Conservation (phyloP, 169 alveolate genomes). For the Blepharisma undulans region DNA sequence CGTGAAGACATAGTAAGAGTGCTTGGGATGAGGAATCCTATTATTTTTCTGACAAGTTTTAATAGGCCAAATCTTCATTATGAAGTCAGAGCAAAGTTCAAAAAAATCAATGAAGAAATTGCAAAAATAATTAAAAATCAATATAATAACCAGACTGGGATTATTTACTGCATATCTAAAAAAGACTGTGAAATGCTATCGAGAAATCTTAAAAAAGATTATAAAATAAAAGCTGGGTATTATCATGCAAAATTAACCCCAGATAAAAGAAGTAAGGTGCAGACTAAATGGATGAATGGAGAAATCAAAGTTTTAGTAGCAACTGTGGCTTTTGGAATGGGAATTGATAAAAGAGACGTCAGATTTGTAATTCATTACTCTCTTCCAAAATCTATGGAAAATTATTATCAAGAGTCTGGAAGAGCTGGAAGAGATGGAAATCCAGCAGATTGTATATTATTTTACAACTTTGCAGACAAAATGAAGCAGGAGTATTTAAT, state of each 20-base stretch:
- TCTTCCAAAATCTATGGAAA: slow-evolving; percentile 96
- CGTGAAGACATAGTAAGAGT: slow-evolving; percentile 90
- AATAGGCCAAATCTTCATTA: slow-evolving; percentile 91
- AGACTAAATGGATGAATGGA: slow-evolving; percentile 92
- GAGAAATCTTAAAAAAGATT: slow-evolving; percentile 75
- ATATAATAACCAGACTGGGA: slow-evolving; percentile 80
- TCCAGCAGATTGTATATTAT: slow-evolving; percentile 75
- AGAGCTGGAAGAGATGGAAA: slow-evolving; percentile 99
- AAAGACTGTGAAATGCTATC: slow-evolving; percentile 94
- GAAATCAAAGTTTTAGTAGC: slow-evolving; percentile 94
- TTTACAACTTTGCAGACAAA: slow-evolving; percentile 75
- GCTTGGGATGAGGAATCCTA: slow-evolving; percentile 79
- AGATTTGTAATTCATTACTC: slow-evolving; percentile 97
- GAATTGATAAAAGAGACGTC: slow-evolving; percentile 97
- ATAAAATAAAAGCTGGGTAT: slow-evolving; percentile 74
- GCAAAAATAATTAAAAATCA: slow-evolving; percentile 65
- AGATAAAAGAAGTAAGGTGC: slow-evolving; percentile 76
- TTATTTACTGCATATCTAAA: slow-evolving; percentile 93
- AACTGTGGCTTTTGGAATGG: slow-evolving; percentile 99
- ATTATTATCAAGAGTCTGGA: slow-evolving; percentile 97
- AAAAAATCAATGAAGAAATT: slow-evolving; percentile 79
- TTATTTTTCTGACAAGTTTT: slow-evolving; percentile 83
- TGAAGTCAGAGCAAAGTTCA: slow-evolving; percentile 78
- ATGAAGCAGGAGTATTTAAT: slow-evolving; percentile 63
- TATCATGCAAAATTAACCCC: slow-evolving; percentile 88